Base-by-base conservation (phyloP, 768 basidiomycete species). In the Mycena alexandri region DNA sequence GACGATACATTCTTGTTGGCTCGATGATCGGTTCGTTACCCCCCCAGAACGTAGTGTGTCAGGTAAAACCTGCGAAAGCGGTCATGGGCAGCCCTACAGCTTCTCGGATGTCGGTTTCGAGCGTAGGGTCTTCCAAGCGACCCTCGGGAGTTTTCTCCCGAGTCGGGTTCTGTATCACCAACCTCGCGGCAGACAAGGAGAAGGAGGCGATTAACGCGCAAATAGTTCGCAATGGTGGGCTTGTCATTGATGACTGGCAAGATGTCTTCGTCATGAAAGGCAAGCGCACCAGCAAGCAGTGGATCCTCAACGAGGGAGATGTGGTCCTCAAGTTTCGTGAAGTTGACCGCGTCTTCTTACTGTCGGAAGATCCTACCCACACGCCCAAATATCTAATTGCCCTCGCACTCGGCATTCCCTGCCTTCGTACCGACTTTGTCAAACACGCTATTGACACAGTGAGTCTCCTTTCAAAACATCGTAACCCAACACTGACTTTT, bases 321-420 rank as follows among this genome's bases (percentile, higher is more conserved):
- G 82, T 88, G 33, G 74, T 78, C 42, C 86, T 71, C 21, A 83
- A 81, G 57, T 80, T 81, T 38, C 64, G 74, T n/a, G 79, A 81
- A 33, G 78, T 88, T 42, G 75, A 86, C 17, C 84, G 86, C 16
- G 82, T 91, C 24, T 93, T 93, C 77, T 81, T 94, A 44, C 67
- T 94, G 17, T 87, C 92, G 0, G 89, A 93, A 68, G 86, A 89
- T 16, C 75, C 84, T 11, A 87, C 84, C 70, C 86, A 88, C 63
- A 95, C 93, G 71, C 87, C 91, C 12, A 96, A 96, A 77, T 95
- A 87, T 73, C 81, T 97, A 59, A 84, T 90, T 4, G 93, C 94
- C 8, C 85, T 98, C 38, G 94, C 93, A 0, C 81, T 95, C 44
- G 95, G 95, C 13, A 89, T 98, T 57, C 96, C 96, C 5, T 95